Evolutionary conservation across 2,329 filamentous ascomycete species (phyloP), one percentile per base, ranked within the genome.

Genomic region (Calonectria pauciramosa): DNA sequence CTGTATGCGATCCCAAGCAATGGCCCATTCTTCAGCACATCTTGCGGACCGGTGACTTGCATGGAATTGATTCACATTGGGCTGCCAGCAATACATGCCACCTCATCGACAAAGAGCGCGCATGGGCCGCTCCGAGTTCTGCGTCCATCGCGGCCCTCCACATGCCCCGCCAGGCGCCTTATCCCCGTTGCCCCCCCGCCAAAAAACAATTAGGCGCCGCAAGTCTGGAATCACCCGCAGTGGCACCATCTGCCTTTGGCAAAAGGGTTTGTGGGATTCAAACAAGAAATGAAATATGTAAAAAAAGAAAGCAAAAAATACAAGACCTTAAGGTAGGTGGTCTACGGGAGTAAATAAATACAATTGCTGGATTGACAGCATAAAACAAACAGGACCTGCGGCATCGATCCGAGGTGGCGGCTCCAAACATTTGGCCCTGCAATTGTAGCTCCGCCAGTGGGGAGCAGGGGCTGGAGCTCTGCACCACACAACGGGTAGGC

Each of bases 401-500:
- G 41, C 18, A 44, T 44, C n/a, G 41, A 20, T 44, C 41, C 18
- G 41, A 6, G 41, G 18, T 44, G 44, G 20, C 44, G 44, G 23
- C 23, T 47, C 44, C 18, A 47, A n/a, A 23, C 9, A 23, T 10
- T 47, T 23, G 20, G n/a, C 20, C 34, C n/a, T 47, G 44, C 20
- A 47, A 47, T 47, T 47, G 44, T n/a, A 47, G 34, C 23, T 60
- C 23, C 56, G 32, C n/a, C 34, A 28, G 56, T 28, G 56, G 36
- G 26, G 26, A 28, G n/a, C 18, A 28, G 18, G 23, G 49, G 65
- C 64, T 74, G 63, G 36, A 66, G 38, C 66, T 67, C 60, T 68
- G 60, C 41, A 28, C 38, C 36, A 41, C 38, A 34, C 38, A 49
- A 65, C 60, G 28, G 60, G 38, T 18, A 49, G 60, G 60, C 60